Percentiles rank a stretch among this genome's conserved stretches.
Conservation (phyloP, 164 flowering plant species). For the Akebia trifoliata region DNA sequence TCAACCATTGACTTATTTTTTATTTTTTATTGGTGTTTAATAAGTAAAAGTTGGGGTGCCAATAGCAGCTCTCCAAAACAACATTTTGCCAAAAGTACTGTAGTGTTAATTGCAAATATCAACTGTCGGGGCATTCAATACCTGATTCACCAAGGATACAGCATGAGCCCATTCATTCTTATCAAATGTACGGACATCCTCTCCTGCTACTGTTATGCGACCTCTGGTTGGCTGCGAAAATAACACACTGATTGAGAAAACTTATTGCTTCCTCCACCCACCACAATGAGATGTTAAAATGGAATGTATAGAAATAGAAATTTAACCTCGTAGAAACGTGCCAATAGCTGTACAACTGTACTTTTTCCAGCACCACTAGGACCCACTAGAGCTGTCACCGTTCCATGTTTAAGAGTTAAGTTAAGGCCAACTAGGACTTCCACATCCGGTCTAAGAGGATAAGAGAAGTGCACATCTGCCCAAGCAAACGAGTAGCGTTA, state of each 20-base stretch:
- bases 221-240: slow-evolving; percentile 79
- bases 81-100: background rate
- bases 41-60: too few species aligned
- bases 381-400: slow-evolving; percentile 89
- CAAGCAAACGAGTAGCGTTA: slow-evolving; percentile 9
- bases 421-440: slow-evolving; percentile 65
- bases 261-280: background rate
- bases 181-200: slow-evolving; percentile 90
- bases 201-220: slow-evolving; percentile 81
- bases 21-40: too few species aligned
- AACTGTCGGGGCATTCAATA: slow-evolving; percentile 19
- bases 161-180: slow-evolving; percentile 94
- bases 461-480: slow-evolving; percentile 87
- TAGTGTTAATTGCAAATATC: background rate
- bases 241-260: background rate
- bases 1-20: too few species aligned
- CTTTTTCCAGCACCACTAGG: slow-evolving; percentile 97
- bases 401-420: slow-evolving; percentile 71
- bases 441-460: slow-evolving; percentile 88
- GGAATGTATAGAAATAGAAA: slow-evolving; percentile 11
- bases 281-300: background rate
- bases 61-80: too few species aligned
- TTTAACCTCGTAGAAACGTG: slow-evolving; percentile 90
- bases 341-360: slow-evolving; percentile 90
- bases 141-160: slow-evolving; percentile 93